Evolutionary conservation across 176 grass and related monocot species (phyloP), one percentile per base, ranked within the genome.

Genomic region (Carex cristatella): DNA sequence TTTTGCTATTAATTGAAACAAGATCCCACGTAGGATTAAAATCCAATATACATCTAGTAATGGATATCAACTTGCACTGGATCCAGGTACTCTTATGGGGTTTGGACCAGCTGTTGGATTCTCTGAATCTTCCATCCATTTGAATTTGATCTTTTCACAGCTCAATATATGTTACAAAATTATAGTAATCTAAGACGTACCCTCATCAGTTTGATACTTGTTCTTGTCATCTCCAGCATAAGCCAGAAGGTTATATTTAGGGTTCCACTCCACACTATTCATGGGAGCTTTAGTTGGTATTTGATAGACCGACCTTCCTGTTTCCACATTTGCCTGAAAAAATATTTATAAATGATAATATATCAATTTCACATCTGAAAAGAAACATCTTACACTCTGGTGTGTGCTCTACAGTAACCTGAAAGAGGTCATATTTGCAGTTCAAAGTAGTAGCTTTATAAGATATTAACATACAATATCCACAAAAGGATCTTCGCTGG

Each of bases 181-280:
- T n/a, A 49, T 85, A 75, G 55, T 37, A 51, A 60, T 53, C 74
- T 60, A 19, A 15, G 54, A 58, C 30, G 18, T 91, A 99, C 97
- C 97, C 81, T 99, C 93, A 57, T 99, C 97, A 90, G 91, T 65
- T 79, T 85, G 88, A 84, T 99, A 94, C 81, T 99, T 99, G 89
- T 92, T 95, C 85, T 99, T 99, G 79, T 99, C 97, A 10, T 99
- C 93, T 84, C 97, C 93, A 69, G 97, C 97, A 89, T 99, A 99
- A 18, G 96, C 96, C 58, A 99, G 91, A 38, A 94, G 88, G 78
- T 95, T 92, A 78, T 94, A 94, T 81, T 95, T 99, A 75, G 96
- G 96, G 79, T 99, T 99, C 96, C 96, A 99, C 61, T 99, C 96
- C 79, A 99, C 91, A 46, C 96, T 95, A 87, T 99, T 99, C 93